Evolutionary conservation across 176 grass and related monocot species (phyloP).

Genomic region (Zea mays): Zm-B73-REFERENCE-NAM-5.0 NC_050099.1:247025501-247026000

Average conservation of each 20-base stretch:
- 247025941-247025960: neutral
- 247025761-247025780: neutral
- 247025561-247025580: conserved; percentile 61
- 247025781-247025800: neutral
- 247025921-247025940: neutral
- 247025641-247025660: conserved; percentile 90
- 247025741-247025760: neutral
- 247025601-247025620: conserved; percentile 67
- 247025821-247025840: conserved; percentile 72
- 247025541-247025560: neutral
- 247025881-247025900: neutral
- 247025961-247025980: conserved; percentile 31
- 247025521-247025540: neutral
- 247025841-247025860: conserved; percentile 77
- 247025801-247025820: conserved; percentile 79
- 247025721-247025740: conserved; percentile 42
- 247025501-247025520: neutral
- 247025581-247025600: conserved; percentile 70
- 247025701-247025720: conserved; percentile 78
- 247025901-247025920: neutral
- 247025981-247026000: conserved; percentile 36
- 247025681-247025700: conserved; percentile 68
- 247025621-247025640: conserved; percentile 82
- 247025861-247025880: conserved; percentile 83
- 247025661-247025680: conserved; percentile 65